phyloP scores from a whole-genome alignment of 2,329 filamentous ascomycete species.

The Ceratocystis eucalypticola region DNA sequence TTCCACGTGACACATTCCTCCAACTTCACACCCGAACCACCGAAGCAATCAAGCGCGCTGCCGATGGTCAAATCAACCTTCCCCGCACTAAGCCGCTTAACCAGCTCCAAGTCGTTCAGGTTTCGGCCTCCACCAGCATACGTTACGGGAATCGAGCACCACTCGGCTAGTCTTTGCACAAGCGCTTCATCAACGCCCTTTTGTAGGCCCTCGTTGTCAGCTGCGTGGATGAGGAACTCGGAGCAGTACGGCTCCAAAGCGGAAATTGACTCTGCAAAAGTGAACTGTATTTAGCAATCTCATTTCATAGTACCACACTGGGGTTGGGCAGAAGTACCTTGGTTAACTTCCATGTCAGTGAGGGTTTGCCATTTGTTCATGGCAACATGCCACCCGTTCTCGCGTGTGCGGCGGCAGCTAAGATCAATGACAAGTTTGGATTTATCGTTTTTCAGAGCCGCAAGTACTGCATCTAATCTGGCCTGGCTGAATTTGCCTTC shows the following conservation, averaged over 20 bases:
- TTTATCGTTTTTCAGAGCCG: conserved; percentile 58
- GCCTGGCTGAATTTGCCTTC: conserved; percentile 65
- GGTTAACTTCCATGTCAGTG: conserved; percentile 85
- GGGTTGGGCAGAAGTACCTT: conserved; percentile 42
- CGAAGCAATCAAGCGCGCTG: conserved; percentile 91
- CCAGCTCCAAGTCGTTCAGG: conserved; percentile 67
- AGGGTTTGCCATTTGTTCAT: conserved; percentile 99
- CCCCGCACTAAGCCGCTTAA: conserved; percentile 63
- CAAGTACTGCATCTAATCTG: conserved; percentile 60
- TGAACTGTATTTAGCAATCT: neutral
- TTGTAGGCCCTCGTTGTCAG: conserved; percentile 90
- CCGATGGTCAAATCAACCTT: conserved; percentile 91
- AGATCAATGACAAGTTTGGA: conserved; percentile 84
- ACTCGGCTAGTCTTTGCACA: conserved; percentile 60
- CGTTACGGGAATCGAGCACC: conserved; percentile 86
- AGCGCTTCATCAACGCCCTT: conserved; percentile 78
- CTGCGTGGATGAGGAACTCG: conserved; percentile 93
- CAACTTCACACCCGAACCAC: conserved; percentile 72
- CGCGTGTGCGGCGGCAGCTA: conserved; percentile 65
- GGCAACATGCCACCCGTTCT: conserved; percentile 79
- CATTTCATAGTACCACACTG: neutral
- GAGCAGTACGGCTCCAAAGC: conserved; percentile 81
- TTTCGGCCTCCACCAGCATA: conserved; percentile 89
- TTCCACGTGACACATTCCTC: conserved; percentile 90
- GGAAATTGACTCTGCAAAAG: conserved; percentile 56